phyloP scores from a whole-genome alignment of 2,329 filamentous ascomycete genomes.

The Pseudocercospora macadamiae region DNA sequence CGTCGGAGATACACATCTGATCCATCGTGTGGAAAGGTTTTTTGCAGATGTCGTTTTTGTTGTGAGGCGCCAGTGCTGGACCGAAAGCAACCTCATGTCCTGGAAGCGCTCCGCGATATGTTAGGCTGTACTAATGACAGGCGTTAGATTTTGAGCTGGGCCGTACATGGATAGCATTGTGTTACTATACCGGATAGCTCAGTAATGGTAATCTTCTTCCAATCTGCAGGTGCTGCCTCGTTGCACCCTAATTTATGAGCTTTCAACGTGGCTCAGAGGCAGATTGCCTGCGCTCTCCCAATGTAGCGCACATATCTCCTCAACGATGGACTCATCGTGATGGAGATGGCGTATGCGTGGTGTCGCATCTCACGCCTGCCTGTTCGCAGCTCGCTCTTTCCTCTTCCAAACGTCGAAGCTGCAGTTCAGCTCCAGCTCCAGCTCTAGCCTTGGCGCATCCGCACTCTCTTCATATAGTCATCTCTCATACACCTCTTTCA shows the following conservation, averaged over 20 bases:
- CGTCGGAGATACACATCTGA: slow-evolving; percentile 21
- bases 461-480: background rate
- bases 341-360: background rate
- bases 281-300: too few relatives aligned
- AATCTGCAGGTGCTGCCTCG: background rate
- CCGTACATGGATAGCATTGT: background rate
- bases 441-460: background rate
- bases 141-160: slow-evolving; percentile 2
- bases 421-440: background rate
- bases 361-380: background rate
- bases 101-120: slow-evolving; percentile 34
- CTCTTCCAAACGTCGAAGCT: background rate
- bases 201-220: background rate
- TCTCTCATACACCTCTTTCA: slow-evolving; percentile 25
- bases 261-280: too few relatives aligned
- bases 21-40: slow-evolving; percentile 19
- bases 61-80: slow-evolving; percentile 11
- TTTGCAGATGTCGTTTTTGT: slow-evolving; percentile 20
- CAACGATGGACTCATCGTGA: background rate
- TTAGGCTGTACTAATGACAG: background rate
- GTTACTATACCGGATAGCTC: slow-evolving; percentile 3
- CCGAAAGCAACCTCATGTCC: slow-evolving; percentile 3
- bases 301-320: too few relatives aligned
- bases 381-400: background rate
- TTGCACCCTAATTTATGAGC: too few relatives aligned